Evolutionary conservation across 306 rosid genomes (phyloP).

Genomic region (Gleditsia sinensis): DNA sequence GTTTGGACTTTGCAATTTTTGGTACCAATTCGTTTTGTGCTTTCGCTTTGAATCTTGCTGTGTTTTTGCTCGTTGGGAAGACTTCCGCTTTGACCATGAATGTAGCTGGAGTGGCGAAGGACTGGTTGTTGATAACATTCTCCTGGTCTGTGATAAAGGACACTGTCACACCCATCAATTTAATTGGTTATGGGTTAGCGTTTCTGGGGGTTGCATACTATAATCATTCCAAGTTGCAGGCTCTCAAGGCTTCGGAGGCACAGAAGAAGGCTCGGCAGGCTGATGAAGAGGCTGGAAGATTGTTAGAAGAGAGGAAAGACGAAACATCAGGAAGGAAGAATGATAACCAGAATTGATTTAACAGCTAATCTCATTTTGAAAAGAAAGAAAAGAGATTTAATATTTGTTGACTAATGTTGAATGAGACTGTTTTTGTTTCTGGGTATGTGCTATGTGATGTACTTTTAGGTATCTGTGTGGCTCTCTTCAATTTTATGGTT

Average conservation of each 20-base stretch:
- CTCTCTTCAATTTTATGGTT: neutral
- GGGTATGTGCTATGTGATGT: slow-evolving; percentile 36
- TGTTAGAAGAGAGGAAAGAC: slow-evolving; percentile 77
- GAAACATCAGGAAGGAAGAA: slow-evolving; percentile 67
- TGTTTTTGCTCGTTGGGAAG: slow-evolving; percentile 91
- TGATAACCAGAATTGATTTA: slow-evolving; percentile 62
- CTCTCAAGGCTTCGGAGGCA: slow-evolving; percentile 80
- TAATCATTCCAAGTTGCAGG: slow-evolving; percentile 92
- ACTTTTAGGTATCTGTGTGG: slow-evolving; percentile 35
- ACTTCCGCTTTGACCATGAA: slow-evolving; percentile 98
- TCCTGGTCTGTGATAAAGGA: slow-evolving; percentile 99
- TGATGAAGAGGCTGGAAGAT: slow-evolving; percentile 87
- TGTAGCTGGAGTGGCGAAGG: slow-evolving; percentile 97
- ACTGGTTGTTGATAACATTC: slow-evolving; percentile 92
- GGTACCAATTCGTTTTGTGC: slow-evolving; percentile 87
- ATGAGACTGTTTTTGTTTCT: slow-evolving; percentile 37
- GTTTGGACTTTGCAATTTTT: slow-evolving; percentile 61
- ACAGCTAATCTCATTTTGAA: slow-evolving; percentile 32
- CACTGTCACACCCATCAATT: slow-evolving; percentile 74
- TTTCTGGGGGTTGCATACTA: slow-evolving; percentile 87
- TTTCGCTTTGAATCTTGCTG: slow-evolving; percentile 84
- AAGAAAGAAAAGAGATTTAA: neutral
- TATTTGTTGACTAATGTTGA: slow-evolving; percentile 18
- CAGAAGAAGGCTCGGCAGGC: slow-evolving; percentile 86
- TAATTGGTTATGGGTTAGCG: slow-evolving; percentile 85